Conservation (phyloP, 768 basidiomycete genomes). For the Termitomyces sp. region DNA sequence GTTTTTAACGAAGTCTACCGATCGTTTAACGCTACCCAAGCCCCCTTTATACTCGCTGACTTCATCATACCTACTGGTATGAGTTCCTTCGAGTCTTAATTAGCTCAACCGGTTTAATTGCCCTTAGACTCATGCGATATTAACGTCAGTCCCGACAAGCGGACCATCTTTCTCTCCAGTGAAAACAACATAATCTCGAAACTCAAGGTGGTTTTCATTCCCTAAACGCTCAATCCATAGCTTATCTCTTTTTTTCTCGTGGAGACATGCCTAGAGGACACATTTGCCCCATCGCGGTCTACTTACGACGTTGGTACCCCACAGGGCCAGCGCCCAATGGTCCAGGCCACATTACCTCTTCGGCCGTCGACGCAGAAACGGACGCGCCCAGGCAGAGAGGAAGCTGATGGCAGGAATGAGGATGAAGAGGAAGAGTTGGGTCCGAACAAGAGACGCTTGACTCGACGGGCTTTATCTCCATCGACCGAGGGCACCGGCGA, state of each 20-base stretch:
- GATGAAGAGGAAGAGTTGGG: background rate
- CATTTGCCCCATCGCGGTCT: constrained; percentile 67
- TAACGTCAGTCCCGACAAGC: constrained; percentile 95
- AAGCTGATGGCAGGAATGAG: background rate
- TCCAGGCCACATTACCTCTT: constrained; percentile 18
- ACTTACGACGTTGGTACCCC: constrained; percentile 53
- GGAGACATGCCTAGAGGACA: constrained; percentile 60
- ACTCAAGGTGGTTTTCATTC: constrained; percentile 53
- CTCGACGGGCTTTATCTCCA: background rate
- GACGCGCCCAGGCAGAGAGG: background rate
- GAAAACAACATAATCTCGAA: constrained; percentile 75
- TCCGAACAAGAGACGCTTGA: constrained; percentile 2
- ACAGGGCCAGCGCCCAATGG: constrained; percentile 10
- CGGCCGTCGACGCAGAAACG: constrained; percentile 4
- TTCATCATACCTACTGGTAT: constrained; percentile 75
- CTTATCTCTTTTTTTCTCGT: too few species aligned
- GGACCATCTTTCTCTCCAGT: constrained; percentile 89
- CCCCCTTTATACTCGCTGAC: constrained; percentile 80
- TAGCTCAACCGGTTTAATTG: background rate
- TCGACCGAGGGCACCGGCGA: background rate
- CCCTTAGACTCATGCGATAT: constrained; percentile 74
- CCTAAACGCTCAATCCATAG: background rate
- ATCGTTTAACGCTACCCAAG: constrained; percentile 65
- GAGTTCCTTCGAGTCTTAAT: constrained; percentile 15
- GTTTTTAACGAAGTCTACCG: constrained; percentile 92